Evolutionary conservation across 2,329 filamentous ascomycete species (phyloP).

Genomic region (Cytospora piceae): DNA sequence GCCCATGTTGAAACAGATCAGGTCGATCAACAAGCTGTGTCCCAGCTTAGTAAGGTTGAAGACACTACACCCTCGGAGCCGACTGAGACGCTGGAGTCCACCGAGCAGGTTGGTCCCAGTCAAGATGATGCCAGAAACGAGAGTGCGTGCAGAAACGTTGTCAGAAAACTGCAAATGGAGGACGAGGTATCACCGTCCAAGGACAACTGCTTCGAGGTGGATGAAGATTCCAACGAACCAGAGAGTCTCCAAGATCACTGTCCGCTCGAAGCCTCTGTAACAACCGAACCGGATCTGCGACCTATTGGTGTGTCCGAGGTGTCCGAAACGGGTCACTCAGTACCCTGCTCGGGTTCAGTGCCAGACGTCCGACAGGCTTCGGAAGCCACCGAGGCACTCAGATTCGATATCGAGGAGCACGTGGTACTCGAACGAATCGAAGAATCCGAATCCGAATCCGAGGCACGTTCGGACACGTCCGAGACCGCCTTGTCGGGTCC

Average conservation of each 20-base stretch:
- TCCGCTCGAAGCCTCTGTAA: constrained; percentile 1
- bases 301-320: constrained; percentile 5
- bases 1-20: no score
- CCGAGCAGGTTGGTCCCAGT: background rate
- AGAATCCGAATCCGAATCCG: background rate
- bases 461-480: background rate
- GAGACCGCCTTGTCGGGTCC: background rate
- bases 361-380: background rate
- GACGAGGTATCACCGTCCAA: constrained; percentile 20
- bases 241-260: background rate
- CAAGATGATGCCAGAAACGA: background rate
- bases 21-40: background rate
- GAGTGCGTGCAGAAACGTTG: background rate
- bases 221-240: constrained; percentile 6
- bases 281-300: background rate
- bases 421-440: background rate
- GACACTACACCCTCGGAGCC: background rate
- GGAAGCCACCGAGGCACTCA: background rate
- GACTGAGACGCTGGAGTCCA: background rate
- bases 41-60: background rate
- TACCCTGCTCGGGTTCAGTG: constrained; percentile 8
- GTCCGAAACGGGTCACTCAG: background rate
- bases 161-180: background rate
- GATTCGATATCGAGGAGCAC: background rate
- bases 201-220: constrained; percentile 17